Base-by-base conservation (phyloP, 2,329 filamentous ascomycete species). In the Microcera coccophila region DNA sequence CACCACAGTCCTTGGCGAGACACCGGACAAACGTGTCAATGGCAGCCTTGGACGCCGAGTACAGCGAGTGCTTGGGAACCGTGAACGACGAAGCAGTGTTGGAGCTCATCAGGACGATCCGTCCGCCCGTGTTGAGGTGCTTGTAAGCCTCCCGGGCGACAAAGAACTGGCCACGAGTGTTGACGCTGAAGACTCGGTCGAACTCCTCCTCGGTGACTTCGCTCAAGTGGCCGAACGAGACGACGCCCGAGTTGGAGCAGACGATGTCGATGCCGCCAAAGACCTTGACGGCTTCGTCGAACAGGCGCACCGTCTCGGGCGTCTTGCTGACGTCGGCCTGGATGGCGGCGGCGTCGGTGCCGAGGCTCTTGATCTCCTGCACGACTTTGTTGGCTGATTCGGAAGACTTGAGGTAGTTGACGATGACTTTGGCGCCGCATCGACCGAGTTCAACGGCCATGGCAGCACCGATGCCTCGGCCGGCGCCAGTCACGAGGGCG, bases 1-100 rank as follows among this genome's bases (percentile, higher is more conserved):
- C 76, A 41, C 83, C 79, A 52, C 78, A 81, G 69, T 86, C 82
- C 36, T 81, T 82, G 4, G 85, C 82, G 67, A 89, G 85, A 55
- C 78, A 81, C 62, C 85, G 83, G 53, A 85, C 83, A 65, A 89
- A 87, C 10, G 83, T 84, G 66, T 88, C 85, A 47, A 89, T 82
- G 28, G 85, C 81, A 55, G 84, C 85, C 73, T 90, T 90, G 64
- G 75, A 81, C 12, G 80, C 84, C 17, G 84, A 85, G 73, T 90
- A 90, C 36, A 90, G 74, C 12, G 82, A 75, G 63, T 89, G 85
- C 59, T 81, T 79, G 47, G 82, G 81, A 15, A 89, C 82, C 37
- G 78, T 82, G 62, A 80, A 76, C 44, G 67, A 84, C 70, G 84
- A 65, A 62, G 84, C 66, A 1, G 83, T 84, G 63, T 87, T 87